A percentile compares a stretch with the other conserved stretches of the same genome.
Conservation (phyloP, 371 early-diverging fungal genomes). For the Entomophthora muscae region DNA sequence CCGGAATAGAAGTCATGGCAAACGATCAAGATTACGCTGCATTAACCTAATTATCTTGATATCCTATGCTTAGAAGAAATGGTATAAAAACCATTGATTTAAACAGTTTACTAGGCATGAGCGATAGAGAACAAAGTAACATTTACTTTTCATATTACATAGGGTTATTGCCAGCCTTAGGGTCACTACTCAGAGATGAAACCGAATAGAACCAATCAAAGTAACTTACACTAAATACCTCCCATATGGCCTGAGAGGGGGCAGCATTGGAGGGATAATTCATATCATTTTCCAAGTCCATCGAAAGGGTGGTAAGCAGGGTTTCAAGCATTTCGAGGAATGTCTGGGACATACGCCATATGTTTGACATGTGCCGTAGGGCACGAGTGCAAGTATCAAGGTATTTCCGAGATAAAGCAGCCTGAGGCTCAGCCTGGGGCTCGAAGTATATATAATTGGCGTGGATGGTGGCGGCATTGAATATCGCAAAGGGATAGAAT, state of each 20-base stretch:
- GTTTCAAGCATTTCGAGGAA: conserved; percentile 8
- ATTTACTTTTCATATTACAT: too few species aligned
- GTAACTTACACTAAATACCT: conserved; percentile 3
- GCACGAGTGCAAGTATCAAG: not conserved
- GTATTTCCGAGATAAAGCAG: not conserved
- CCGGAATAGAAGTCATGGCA: too few species aligned
- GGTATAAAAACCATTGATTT: too few species aligned
- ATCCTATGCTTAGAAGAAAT: too few species aligned
- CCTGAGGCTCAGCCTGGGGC: not conserved
- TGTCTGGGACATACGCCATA: conserved; percentile 3
- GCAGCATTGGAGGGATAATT: not conserved
- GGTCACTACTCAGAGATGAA: not conserved
- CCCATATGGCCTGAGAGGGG: conserved; percentile 5
- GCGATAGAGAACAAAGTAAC: too few species aligned
- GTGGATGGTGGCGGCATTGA: conserved; percentile 9
- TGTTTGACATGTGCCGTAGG: not conserved
- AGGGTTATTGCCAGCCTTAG: too few species aligned
- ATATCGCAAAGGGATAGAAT: conserved; percentile 1
- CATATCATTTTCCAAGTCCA: not conserved
- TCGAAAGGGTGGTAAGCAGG: not conserved
- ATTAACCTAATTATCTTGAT: too few species aligned
- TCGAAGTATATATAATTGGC: conserved; percentile 1
- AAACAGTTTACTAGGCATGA: too few species aligned
- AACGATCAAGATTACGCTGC: too few species aligned
- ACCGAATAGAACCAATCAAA: conserved; percentile 8